Percentiles rank a stretch among this genome's conserved stretches.
phyloP scores from a whole-genome alignment of 352 stramenopile genomes.

The Phytophthora rubi region DNA sequence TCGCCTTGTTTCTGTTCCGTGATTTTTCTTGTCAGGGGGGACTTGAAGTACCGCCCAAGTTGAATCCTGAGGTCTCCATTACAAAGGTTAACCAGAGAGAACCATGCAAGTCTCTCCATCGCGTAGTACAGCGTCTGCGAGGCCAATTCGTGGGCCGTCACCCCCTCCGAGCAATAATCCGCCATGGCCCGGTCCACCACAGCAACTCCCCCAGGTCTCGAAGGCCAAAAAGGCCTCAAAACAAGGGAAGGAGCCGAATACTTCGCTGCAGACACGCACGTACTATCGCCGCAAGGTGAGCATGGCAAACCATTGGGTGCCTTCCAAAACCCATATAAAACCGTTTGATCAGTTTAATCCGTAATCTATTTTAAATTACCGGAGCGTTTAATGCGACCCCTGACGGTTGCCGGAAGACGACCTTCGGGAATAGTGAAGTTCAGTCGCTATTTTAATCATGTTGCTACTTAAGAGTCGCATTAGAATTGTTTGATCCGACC shows the following conservation, averaged over 20 bases:
- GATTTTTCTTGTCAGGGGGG: background rate
- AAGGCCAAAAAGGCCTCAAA: constrained; percentile 12
- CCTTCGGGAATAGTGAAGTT: too few relatives aligned
- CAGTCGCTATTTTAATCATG: too few relatives aligned
- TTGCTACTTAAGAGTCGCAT: too few relatives aligned
- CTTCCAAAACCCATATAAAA: too few relatives aligned
- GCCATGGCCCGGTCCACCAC: background rate
- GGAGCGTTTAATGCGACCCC: too few relatives aligned
- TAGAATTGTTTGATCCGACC: too few relatives aligned
- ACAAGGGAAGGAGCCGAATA: constrained; percentile 14
- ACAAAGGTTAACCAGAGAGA: background rate
- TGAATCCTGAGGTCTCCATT: background rate
- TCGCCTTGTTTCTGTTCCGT: background rate
- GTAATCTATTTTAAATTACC: too few relatives aligned
- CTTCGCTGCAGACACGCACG: constrained; percentile 31
- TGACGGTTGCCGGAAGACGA: too few relatives aligned
- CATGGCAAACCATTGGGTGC: background rate
- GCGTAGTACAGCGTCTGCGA: background rate
- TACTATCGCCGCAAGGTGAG: constrained; percentile 58
- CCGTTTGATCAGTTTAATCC: too few relatives aligned
- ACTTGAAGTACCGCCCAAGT: constrained; percentile 2
- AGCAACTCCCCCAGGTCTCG: background rate
- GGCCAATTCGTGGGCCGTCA: background rate
- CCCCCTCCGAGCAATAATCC: background rate
- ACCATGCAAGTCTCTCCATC: background rate